These are phyloP conservation scores for Blastobotrys elegans DNA, from an alignment of 1,139 yeast genomes.

Conservation along the genomic window DNA sequence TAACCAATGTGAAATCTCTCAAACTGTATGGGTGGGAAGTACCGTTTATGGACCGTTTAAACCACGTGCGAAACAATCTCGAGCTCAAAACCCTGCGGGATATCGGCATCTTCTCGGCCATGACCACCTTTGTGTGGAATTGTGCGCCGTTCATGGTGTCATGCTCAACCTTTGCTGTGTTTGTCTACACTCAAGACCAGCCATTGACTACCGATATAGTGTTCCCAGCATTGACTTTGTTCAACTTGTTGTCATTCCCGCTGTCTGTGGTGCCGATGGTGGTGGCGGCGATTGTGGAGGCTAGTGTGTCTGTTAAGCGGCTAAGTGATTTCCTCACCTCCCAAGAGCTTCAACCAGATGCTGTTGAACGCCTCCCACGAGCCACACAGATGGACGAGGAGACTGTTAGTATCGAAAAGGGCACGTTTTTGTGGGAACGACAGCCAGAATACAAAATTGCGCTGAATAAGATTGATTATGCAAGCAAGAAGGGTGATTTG, in stretches of 20 bases:
- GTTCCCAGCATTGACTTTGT: conserved; percentile 85
- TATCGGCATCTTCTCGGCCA: conserved; percentile 74
- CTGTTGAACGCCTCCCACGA: conserved; percentile 57
- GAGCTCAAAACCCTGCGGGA: conserved; percentile 74
- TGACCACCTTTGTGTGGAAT: conserved; percentile 73
- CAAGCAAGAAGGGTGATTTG: conserved; percentile 73
- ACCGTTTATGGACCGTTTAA: conserved; percentile 71
- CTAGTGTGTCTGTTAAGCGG: conserved; percentile 81
- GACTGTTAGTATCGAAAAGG: conserved; percentile 63
- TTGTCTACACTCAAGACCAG: conserved; percentile 55
- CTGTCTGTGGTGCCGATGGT: conserved; percentile 92
- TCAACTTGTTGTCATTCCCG: conserved; percentile 81
- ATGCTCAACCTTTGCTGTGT: conserved; percentile 84
- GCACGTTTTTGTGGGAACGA: conserved; percentile 86
- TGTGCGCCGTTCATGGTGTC: conserved; percentile 90
- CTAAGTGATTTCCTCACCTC: conserved; percentile 66
- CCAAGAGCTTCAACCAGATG: conserved; percentile 77
- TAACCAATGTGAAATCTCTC: conserved; percentile 86
- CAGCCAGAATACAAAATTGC: conserved; percentile 75
- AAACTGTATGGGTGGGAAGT: conserved; percentile 94
- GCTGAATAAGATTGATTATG: conserved; percentile 61
- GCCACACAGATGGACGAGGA: conserved; percentile 57
- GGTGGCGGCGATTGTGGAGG: conserved; percentile 78
- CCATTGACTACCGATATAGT: conserved; percentile 89
- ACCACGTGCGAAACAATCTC: conserved; percentile 79